These are phyloP conservation scores for Strobilomyces dryophilus DNA, from an alignment of 768 basidiomycete genomes.

Conservation along the genomic window DNA sequence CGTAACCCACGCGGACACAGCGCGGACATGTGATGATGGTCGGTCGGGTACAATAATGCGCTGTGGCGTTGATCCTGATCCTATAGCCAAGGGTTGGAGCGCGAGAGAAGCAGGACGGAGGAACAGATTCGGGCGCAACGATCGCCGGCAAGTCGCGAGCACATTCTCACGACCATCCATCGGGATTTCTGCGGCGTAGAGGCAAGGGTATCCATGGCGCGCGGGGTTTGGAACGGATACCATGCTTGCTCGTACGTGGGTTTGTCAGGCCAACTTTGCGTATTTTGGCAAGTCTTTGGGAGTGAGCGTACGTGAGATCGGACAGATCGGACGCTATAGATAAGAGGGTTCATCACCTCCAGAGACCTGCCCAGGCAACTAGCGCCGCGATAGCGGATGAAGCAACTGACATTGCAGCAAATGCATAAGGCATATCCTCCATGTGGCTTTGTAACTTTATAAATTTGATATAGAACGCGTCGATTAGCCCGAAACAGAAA, in stretches of 20 bases:
- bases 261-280: conserved; percentile 42
- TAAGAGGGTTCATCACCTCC: conserved; percentile 40
- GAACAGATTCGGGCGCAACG: neutral
- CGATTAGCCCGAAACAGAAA: conserved; percentile 23
- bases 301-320: conserved; percentile 2
- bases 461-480: conserved; percentile 14
- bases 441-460: conserved; percentile 68
- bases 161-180: conserved; percentile 37
- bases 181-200: conserved; percentile 35
- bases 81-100: conserved; percentile 1
- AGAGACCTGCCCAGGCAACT: conserved; percentile 63
- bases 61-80: conserved; percentile 17
- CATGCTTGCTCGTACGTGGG: conserved; percentile 16
- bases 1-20: conserved; percentile 13
- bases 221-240: conserved; percentile 11
- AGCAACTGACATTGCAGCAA: conserved; percentile 57
- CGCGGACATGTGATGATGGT: conserved; percentile 13
- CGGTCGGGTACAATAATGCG: conserved; percentile 1
- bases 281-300: conserved; percentile 40
- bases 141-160: conserved; percentile 5
- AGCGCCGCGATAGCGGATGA: conserved; percentile 56
- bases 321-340: conserved; percentile 8
- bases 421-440: conserved; percentile 71
- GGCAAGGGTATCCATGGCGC: conserved; percentile 37
- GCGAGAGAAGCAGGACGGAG: neutral